Conservation (phyloP, 2,329 filamentous ascomycete species). For the Trichoderma koningiopsis region DNA sequence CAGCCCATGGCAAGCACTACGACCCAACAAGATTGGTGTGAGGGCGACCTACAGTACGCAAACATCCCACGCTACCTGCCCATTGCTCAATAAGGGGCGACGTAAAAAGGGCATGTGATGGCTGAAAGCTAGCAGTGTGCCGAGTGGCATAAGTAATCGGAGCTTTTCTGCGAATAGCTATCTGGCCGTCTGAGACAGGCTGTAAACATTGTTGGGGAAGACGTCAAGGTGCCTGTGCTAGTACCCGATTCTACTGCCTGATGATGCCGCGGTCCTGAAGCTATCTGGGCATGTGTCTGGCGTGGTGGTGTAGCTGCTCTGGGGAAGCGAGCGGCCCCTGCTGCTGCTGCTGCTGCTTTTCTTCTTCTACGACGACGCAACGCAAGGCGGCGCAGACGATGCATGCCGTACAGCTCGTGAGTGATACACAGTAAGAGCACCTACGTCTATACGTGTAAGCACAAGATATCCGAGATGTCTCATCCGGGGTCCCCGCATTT, state of each 20-base stretch:
- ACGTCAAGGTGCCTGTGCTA: slow-evolving; percentile 16
- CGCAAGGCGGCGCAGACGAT: background rate
- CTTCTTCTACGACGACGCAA: background rate
- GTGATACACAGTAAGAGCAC: background rate
- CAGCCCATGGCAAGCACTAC: background rate
- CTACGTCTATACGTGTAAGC: background rate
- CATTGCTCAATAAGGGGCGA: background rate
- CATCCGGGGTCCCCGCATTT: slow-evolving; percentile 24
- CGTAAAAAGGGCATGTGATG: slow-evolving; percentile 20
- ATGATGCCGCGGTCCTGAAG: background rate
- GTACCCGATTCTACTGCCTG: slow-evolving; percentile 9
- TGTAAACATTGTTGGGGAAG: slow-evolving; percentile 11
- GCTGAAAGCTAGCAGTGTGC: background rate
- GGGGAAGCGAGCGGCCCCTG: background rate
- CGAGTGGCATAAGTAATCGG: background rate
- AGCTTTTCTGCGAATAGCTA: slow-evolving; percentile 23
- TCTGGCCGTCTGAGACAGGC: slow-evolving; percentile 8
- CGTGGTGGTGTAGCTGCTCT: background rate
- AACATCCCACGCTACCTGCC: background rate
- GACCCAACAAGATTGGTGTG: background rate
- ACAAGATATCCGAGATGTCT: background rate
- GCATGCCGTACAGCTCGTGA: background rate
- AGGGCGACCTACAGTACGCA: background rate
- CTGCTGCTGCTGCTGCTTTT: background rate
- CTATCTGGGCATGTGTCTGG: background rate